Base-by-base conservation (phyloP, 305 asterid species). In the Petunia hybrid region DNA sequence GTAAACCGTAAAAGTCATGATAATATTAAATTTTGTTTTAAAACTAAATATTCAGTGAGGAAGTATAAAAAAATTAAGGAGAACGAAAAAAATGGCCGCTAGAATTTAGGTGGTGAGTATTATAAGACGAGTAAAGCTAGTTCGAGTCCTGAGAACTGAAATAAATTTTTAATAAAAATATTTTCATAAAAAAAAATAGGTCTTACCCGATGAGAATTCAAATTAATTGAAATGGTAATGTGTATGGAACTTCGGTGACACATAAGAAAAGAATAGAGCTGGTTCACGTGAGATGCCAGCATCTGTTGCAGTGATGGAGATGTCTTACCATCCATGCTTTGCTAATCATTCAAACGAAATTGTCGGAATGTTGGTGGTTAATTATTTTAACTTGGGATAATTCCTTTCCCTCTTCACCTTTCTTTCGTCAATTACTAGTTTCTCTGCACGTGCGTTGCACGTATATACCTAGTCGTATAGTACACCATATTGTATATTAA, bases 201-300 rank as follows among this genome's bases (percentile, higher is more conserved):
- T 22, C 31, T 22, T 22, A 14, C 4, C 1, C 5, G 9, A 12
- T 9, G 38, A 36, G 3, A 7, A 42, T 36, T 35, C 1, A 13
- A 13, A 46, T 7, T 12, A 42, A 39, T 51, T 35, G 1, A 0
- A 14, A 66, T 14, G 5, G 0, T 1, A 48, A 64, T 61, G n/a
- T 0, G 1, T 5, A 6, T 67, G 35, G 42, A 62, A 68, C 56
- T 40, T 39, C 14, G 51, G 39, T 8, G 60, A 5, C 9, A 57
- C 9, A 31, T 38, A 0, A 16, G 14, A 45, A 80, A 82, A 69
- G 36, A 70, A 82, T 79, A 83, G 84, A 84, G 78, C 76, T 59
- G 83, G 80, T 76, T 75, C 69, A 53, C 87, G 91, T 84, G 92
- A 63, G 78, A 38, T 87, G 91, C 84, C 91, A 77, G 76, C 82